A percentile compares a stretch with the other conserved stretches of the same genome.
phyloP scores from a whole-genome alignment of 2,329 filamentous ascomycete genomes.

The Ophiostoma angusticollis region DNA sequence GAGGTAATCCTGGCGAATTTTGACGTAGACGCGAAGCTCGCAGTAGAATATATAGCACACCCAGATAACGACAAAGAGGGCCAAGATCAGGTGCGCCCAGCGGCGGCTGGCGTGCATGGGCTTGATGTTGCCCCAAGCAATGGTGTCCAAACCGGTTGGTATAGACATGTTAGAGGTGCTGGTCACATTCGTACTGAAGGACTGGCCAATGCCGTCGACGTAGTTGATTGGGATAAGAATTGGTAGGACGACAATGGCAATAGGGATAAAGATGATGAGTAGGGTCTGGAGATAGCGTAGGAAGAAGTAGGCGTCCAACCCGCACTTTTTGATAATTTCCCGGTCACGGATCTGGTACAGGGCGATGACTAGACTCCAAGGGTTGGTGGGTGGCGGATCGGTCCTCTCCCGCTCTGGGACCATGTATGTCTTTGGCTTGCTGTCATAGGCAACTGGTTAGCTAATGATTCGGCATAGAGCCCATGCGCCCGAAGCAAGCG shows the following conservation, averaged over 20 bases:
- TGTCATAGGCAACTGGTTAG: constrained; percentile 20
- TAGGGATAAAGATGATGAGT: constrained; percentile 81
- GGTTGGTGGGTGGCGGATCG: constrained; percentile 50
- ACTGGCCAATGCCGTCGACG: constrained; percentile 51
- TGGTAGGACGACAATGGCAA: constrained; percentile 65
- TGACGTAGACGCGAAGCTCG: constrained; percentile 78
- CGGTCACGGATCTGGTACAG: constrained; percentile 58
- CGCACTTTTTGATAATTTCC: constrained; percentile 88
- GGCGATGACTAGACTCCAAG: constrained; percentile 39
- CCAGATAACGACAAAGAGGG: constrained; percentile 65
- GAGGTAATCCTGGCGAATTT: constrained; percentile 84
- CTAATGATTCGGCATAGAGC: not conserved
- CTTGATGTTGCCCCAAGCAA: constrained; percentile 81
- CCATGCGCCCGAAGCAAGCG: constrained; percentile 8
- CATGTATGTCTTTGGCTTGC: constrained; percentile 73
- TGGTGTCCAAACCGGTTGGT: constrained; percentile 57
- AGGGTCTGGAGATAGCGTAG: constrained; percentile 68
- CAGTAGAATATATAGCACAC: constrained; percentile 78
- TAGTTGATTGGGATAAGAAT: constrained; percentile 79
- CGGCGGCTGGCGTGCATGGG: constrained; percentile 54
- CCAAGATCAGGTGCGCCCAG: constrained; percentile 74
- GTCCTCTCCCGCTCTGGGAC: constrained; percentile 77
- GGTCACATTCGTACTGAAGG: constrained; percentile 29
- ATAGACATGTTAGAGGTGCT: constrained; percentile 23
- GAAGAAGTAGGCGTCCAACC: constrained; percentile 95